These are phyloP conservation scores for Claviceps cyperi DNA, from an alignment of 2,329 filamentous ascomycete genomes.

Conservation along the genomic window DNA sequence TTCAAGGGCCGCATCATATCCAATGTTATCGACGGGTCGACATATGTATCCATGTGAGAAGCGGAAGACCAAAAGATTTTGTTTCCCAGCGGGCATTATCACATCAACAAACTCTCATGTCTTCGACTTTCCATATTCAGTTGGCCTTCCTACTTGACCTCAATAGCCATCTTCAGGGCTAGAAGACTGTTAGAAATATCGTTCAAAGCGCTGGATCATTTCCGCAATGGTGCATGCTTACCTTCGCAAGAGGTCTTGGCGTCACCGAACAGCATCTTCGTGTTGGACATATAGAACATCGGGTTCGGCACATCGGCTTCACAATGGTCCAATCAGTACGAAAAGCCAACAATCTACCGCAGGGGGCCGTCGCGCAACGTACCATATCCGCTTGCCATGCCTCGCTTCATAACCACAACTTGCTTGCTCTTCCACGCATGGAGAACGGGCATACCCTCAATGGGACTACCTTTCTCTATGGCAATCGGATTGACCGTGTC, in stretches of 20 bases:
- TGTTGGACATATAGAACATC: conserved; percentile 84
- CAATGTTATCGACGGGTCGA: too few species aligned
- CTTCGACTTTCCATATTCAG: too few species aligned
- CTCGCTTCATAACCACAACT: conserved; percentile 84
- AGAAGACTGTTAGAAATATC: conserved; percentile 8
- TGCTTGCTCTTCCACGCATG: conserved; percentile 92
- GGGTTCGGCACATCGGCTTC: conserved; percentile 78
- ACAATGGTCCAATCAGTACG: conserved; percentile 7
- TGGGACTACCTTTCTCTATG: conserved; percentile 66
- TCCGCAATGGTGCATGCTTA: conserved; percentile 21
- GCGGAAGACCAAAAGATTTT: neutral
- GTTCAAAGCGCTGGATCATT: conserved; percentile 2
- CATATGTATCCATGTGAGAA: too few species aligned
- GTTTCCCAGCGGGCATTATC: too few species aligned
- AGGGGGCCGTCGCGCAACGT: conserved; percentile 16
- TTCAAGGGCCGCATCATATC: too few species aligned
- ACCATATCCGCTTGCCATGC: conserved; percentile 80
- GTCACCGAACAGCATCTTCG: conserved; percentile 86
- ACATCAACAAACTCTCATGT: too few species aligned
- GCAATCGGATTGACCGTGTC: conserved; percentile 89
- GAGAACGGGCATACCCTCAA: conserved; percentile 84
- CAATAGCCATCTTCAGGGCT: conserved; percentile 10
- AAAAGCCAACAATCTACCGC: too few species aligned
- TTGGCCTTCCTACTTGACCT: conserved; percentile 7
- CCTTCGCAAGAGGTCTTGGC: conserved; percentile 73